Evolutionary conservation across 164 flowering plant species (phyloP).

Genomic region (Dillenia suffruticosa): DNA sequence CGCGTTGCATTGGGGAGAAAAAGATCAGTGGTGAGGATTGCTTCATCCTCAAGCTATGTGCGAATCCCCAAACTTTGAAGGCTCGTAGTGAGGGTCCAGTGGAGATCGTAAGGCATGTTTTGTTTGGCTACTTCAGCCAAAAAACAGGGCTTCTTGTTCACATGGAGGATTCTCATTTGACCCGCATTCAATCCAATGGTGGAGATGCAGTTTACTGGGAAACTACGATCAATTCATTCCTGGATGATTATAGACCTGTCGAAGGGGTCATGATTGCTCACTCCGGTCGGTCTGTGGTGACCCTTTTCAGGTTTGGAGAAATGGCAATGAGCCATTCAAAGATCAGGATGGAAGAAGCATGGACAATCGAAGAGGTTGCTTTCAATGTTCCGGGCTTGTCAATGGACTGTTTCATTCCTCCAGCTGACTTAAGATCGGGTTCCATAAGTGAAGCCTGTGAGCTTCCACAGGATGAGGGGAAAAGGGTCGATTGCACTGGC

Average conservation of each 20-base stretch:
- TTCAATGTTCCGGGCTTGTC: conserved; percentile 74
- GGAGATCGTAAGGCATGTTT: conserved; percentile 66
- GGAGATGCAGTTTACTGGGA: conserved; percentile 82
- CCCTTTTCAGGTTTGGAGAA: conserved; percentile 79
- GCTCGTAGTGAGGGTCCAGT: conserved; percentile 74
- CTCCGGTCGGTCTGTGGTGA: conserved; percentile 67
- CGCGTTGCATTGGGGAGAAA: conserved; percentile 67
- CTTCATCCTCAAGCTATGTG: conserved; percentile 63
- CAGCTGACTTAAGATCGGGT: conserved; percentile 63
- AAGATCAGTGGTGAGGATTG: conserved; percentile 67
- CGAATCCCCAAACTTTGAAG: conserved; percentile 59
- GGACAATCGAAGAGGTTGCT: conserved; percentile 85
- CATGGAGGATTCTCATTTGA: conserved; percentile 71
- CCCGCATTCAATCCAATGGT: conserved; percentile 62
- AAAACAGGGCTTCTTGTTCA: conserved; percentile 68
- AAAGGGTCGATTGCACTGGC: conserved; percentile 33
- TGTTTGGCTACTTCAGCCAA: conserved; percentile 75
- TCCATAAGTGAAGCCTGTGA: conserved; percentile 68
- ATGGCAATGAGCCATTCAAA: conserved; percentile 76
- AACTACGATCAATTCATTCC: conserved; percentile 71
- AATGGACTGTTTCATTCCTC: conserved; percentile 78
- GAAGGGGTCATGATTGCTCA: conserved; percentile 82
- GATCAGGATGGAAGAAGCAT: conserved; percentile 80
- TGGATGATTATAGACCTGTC: conserved; percentile 63
- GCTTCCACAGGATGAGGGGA: conserved; percentile 61